phyloP scores from a whole-genome alignment of 345 rosid species.

The Microcos paniculata region DNA sequence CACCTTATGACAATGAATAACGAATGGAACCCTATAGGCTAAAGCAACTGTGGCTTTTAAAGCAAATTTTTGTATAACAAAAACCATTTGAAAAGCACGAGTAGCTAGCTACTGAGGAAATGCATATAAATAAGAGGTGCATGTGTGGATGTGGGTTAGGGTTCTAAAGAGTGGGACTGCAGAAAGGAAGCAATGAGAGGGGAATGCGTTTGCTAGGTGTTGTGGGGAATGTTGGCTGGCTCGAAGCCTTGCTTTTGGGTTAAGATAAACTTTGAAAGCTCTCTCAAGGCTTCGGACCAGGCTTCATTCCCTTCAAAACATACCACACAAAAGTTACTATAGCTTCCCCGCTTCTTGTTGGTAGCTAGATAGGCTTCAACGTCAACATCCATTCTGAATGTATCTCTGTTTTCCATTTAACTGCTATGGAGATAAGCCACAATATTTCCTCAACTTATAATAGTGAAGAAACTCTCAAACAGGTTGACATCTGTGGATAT shows the following conservation, averaged over 20 bases:
- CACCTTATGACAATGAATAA: no score
- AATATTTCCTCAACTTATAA: not conserved
- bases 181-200: not conserved
- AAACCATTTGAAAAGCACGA: not conserved
- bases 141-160: not conserved
- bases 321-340: not conserved
- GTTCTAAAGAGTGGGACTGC: not conserved
- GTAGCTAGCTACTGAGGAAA: not conserved
- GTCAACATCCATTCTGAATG: no score
- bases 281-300: constrained; percentile 40
- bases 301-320: constrained; percentile 50
- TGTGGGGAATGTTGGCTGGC: constrained; percentile 48
- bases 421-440: not conserved
- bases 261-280: not conserved
- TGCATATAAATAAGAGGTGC: constrained; percentile 8
- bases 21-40: not conserved
- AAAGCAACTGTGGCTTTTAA: not conserved
- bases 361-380: no score
- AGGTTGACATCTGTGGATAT: constrained; percentile 66
- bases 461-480: not conserved
- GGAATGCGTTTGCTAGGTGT: not conserved
- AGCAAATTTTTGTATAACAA: no score
- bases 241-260: constrained; percentile 27
- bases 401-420: not conserved
- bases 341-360: not conserved